These are phyloP conservation scores for Friedmanniomyces endolithicus DNA, from an alignment of 495 filamentous ascomycete genomes.

Conservation along the genomic window DNA sequence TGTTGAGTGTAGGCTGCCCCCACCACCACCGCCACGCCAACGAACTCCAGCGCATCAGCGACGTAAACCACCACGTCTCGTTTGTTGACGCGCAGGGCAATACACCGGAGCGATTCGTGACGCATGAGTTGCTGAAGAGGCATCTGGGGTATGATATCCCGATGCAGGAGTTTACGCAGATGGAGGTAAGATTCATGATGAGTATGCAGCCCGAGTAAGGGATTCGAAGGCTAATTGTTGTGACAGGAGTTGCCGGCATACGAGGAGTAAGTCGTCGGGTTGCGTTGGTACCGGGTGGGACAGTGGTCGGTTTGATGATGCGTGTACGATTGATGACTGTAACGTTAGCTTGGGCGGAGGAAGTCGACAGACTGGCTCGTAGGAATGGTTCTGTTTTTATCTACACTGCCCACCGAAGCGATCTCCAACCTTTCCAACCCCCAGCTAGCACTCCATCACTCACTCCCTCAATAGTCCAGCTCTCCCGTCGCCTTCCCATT, in stretches of 20 bases:
- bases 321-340: too few relatives aligned
- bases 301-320: not conserved
- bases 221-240: too few relatives aligned
- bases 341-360: too few relatives aligned
- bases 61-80: conserved; percentile 36
- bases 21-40: conserved; percentile 40
- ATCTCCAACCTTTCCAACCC: too few relatives aligned
- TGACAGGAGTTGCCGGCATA: too few relatives aligned
- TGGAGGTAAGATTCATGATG: conserved; percentile 22
- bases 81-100: conserved; percentile 42
- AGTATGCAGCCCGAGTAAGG: conserved; percentile 11
- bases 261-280: too few relatives aligned
- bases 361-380: too few relatives aligned
- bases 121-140: conserved; percentile 38
- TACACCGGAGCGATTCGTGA: conserved; percentile 35
- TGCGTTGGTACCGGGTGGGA: too few relatives aligned
- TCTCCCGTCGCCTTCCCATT: conserved; percentile 44
- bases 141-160: conserved; percentile 37
- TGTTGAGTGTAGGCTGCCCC: conserved; percentile 23
- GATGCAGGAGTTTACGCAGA: conserved; percentile 34
- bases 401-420: too few relatives aligned
- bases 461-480: conserved; percentile 39
- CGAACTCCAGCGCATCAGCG: conserved; percentile 36
- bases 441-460: too few relatives aligned
- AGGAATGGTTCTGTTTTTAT: too few relatives aligned